Evolutionary conservation across 257 asterid genomes (phyloP), one percentile per base, ranked within the genome.

Genomic region (Lycium barbarum): DNA sequence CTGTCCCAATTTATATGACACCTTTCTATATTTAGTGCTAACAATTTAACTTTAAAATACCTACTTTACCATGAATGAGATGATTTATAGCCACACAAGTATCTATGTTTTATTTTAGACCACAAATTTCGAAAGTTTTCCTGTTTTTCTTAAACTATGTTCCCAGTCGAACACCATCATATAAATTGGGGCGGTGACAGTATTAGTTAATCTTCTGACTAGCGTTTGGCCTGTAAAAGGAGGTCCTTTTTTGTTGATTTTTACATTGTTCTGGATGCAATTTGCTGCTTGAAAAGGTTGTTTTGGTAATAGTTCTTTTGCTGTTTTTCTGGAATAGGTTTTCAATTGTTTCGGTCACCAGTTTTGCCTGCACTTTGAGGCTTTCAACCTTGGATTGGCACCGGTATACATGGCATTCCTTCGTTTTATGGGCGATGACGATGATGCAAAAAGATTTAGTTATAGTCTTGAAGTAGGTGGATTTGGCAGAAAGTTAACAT

Each of bases 381-480:
- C 91, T 51, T 87, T 87, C 79, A 85, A 83, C 14, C 73, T 89
- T 14, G 89, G 89, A 20, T 74, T 45, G 86, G 87, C 91, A 11
- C 91, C 90, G 0, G 91, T 89, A 33, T 89, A 89, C 84, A 85
- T 89, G 86, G 87, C 90, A 20, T 89, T 87, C 78, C 83, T 89
- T 43, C 87, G 89, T 35, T 89, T 89, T 59, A 87, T 89, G 91
- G 91, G 91, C 10, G 88, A 79, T 66, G 88, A 89, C 18, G 84
- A 86, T 15, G 90, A 89, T 78, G 90, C 91, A 7, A 73, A 51
- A 57, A 87, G 85, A 43, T 87, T 85, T 83, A 73, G 85, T 72
- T 89, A 89, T 38, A 87, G 91, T 68, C 74, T 87, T 83, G 90
- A 89, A 86, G 90, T 87, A 22, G 91, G 86, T 13, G 91, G 85